Conservation (phyloP, 352 stramenopile genomes). For the Phytopythium oedochilum region DNA sequence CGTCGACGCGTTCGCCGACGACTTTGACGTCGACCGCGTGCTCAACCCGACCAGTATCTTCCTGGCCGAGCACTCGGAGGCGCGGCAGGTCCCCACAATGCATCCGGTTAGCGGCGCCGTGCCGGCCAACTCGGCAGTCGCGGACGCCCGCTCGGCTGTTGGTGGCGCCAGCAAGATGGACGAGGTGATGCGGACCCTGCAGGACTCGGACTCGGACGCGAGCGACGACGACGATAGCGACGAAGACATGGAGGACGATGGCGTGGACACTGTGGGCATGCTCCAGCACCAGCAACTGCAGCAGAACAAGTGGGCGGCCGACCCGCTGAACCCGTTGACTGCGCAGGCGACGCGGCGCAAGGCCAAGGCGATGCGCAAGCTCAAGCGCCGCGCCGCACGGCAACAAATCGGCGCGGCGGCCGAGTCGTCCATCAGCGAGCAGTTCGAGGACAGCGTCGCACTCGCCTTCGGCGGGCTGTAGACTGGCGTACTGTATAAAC, state of each 20-base stretch:
- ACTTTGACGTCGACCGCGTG: constrained; percentile 65
- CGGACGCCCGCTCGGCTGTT: not conserved
- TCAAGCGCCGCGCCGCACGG: constrained; percentile 58
- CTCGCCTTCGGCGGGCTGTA: constrained; percentile 24
- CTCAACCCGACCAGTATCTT: constrained; percentile 74
- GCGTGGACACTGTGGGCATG: constrained; percentile 19
- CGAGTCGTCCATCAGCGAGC: constrained; percentile 52
- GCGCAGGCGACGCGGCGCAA: constrained; percentile 43
- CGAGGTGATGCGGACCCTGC: constrained; percentile 32
- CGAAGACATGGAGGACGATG: constrained; percentile 45
- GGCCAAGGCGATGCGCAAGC: constrained; percentile 73
- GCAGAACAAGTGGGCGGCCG: constrained; percentile 43
- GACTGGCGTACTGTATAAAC: not conserved
- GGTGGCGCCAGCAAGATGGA: constrained; percentile 11
- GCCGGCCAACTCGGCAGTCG: constrained; percentile 2
- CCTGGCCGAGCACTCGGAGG: constrained; percentile 21
- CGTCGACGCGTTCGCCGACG: constrained; percentile 49
- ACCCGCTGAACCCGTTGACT: constrained; percentile 55
- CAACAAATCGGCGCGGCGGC: constrained; percentile 49
- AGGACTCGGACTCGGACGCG: constrained; percentile 52
- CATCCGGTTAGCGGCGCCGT: not conserved
- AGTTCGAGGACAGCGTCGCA: constrained; percentile 47
- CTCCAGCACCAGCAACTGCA: constrained; percentile 43
- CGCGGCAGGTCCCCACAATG: constrained; percentile 1
- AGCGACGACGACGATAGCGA: constrained; percentile 38